Percentiles rank a stretch among this genome's conserved stretches.
Evolutionary conservation across 202 grass and related monocot genomes (phyloP).

Genomic region (Panicum virgatum): DNA sequence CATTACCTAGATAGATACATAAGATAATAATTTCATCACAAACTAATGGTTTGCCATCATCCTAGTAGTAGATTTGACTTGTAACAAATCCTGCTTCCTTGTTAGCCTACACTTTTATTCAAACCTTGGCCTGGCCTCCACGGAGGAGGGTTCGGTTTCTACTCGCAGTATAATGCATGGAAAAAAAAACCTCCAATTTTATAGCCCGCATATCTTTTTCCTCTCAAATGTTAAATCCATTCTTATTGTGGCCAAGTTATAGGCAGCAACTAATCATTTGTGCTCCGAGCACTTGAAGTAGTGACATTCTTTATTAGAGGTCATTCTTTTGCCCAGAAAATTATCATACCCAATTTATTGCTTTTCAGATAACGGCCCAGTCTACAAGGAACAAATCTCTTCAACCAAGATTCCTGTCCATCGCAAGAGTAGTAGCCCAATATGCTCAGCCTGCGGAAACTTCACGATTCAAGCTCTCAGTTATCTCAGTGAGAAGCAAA

Average conservation of each 20-base stretch:
- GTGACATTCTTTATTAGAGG: background rate
- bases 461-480: conserved; percentile 50
- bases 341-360: background rate
- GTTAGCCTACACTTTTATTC: background rate
- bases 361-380: background rate
- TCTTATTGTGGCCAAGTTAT: background rate
- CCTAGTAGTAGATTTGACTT: background rate
- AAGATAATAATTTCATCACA: too few relatives aligned
- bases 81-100: background rate
- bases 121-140: background rate
- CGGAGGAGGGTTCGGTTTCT: too few relatives aligned
- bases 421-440: conserved; percentile 27
- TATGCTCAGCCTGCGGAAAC: conserved; percentile 64
- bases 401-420: conserved; percentile 26
- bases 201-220: background rate
- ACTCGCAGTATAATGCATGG: background rate
- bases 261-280: background rate
- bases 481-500: conserved; percentile 68
- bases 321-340: background rate
- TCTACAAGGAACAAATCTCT: conserved; percentile 25
- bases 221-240: background rate
- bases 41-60: too few relatives aligned
- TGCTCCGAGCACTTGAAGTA: background rate
- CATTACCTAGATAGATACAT: too few relatives aligned
- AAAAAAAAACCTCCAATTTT: background rate